Conservation (phyloP, 805 yeast species). For the Metschnikowia baotianmanensis region DNA sequence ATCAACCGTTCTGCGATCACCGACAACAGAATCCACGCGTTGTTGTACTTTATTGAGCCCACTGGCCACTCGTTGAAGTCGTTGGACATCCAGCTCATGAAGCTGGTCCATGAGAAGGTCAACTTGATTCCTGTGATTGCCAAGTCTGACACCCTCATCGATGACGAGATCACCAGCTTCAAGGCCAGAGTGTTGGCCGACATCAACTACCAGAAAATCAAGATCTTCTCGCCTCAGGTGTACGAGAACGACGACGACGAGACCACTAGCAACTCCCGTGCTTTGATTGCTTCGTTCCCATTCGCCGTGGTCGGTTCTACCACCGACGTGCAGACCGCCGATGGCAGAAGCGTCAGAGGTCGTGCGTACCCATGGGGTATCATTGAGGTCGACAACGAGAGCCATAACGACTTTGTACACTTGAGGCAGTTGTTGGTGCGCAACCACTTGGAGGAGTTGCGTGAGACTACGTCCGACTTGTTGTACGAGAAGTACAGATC, state of each 20-base stretch:
- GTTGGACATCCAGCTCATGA: slow-evolving; percentile 85
- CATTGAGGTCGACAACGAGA: slow-evolving; percentile 91
- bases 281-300: slow-evolving; percentile 72
- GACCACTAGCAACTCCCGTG: slow-evolving; percentile 60
- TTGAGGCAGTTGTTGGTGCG: slow-evolving; percentile 86
- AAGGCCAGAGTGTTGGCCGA: slow-evolving; percentile 78
- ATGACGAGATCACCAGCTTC: slow-evolving; percentile 75
- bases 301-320: slow-evolving; percentile 95
- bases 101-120: slow-evolving; percentile 82
- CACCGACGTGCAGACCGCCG: slow-evolving; percentile 59
- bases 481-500: slow-evolving; percentile 90
- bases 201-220: slow-evolving; percentile 68
- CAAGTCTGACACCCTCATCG: slow-evolving; percentile 89
- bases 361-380: slow-evolving; percentile 97
- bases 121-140: slow-evolving; percentile 94
- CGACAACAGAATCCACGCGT: slow-evolving; percentile 90
- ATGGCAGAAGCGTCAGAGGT: slow-evolving; percentile 84
- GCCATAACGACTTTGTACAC: slow-evolving; percentile 87
- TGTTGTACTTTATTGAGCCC: slow-evolving; percentile 92
- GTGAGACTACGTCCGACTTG: slow-evolving; percentile 73
- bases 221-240: slow-evolving; percentile 68
- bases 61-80: slow-evolving; percentile 92
- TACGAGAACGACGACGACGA: slow-evolving; percentile 87
- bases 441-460: slow-evolving; percentile 89
- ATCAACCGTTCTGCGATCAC: slow-evolving; percentile 65